Percentiles rank a stretch among this genome's conserved stretches.
Evolutionary conservation across 176 grass and related monocot genomes (phyloP).

Genomic region (Eleusine coracana): DNA sequence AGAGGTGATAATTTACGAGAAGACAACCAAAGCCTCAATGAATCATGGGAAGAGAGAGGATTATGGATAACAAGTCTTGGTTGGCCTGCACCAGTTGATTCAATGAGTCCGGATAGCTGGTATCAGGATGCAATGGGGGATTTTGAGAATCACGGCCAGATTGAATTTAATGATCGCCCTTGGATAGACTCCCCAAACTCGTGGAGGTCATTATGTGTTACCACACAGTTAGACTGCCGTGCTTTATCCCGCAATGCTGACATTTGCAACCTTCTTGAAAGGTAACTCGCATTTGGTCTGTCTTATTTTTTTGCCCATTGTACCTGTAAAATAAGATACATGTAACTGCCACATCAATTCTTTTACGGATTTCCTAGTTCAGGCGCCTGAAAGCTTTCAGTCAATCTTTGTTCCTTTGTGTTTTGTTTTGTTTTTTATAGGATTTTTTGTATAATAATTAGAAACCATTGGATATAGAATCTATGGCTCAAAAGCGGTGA

Average conservation of each 20-base stretch:
- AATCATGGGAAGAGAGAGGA: constrained; percentile 87
- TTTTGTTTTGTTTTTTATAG: too few species aligned
- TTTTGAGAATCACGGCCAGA: constrained; percentile 52
- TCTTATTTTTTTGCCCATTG: constrained; percentile 24
- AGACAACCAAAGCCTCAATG: constrained; percentile 62
- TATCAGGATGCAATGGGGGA: constrained; percentile 55
- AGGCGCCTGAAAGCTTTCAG: too few species aligned
- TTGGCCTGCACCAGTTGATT: constrained; percentile 70
- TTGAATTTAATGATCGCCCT: constrained; percentile 50
- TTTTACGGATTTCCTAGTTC: too few species aligned
- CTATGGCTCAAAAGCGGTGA: too few species aligned
- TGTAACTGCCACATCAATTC: not conserved
- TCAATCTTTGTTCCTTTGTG: too few species aligned
- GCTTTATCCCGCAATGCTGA: constrained; percentile 71
- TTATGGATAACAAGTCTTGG: constrained; percentile 76
- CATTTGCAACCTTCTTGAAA: constrained; percentile 83
- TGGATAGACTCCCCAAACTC: constrained; percentile 90
- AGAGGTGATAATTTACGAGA: constrained; percentile 58
- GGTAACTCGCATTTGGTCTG: constrained; percentile 45
- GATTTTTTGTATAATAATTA: too few species aligned
- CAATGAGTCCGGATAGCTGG: constrained; percentile 69
- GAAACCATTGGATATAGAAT: too few species aligned
- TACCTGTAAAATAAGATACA: constrained; percentile 29
- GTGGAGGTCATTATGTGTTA: constrained; percentile 60
- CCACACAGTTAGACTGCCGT: constrained; percentile 45